Evolutionary conservation across 75 land plant genomes (phyloP), one percentile per base, ranked within the genome.

Genomic region (Sequoia sempervirens): DNA sequence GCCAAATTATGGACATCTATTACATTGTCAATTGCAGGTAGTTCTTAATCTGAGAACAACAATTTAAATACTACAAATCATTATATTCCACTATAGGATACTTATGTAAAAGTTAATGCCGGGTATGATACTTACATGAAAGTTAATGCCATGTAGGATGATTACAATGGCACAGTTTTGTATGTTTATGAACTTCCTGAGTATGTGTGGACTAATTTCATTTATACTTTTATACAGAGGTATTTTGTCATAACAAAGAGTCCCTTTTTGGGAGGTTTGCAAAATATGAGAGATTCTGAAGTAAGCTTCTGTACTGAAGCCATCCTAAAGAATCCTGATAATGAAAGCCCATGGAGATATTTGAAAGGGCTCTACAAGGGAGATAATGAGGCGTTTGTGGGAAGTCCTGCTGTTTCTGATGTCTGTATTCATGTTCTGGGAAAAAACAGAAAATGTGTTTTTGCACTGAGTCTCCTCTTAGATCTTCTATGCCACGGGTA

Each of bases 271-370:
- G 98, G 99, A 47, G 99, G 99, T 38, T 85, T 97, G 41, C 72
- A 85, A 80, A 84, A 87, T 50, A 90, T 94, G 93, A 83, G 93
- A 82, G 95, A 93, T 5, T 90, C 91, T 37, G 99, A 97, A 88
- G 89, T 95, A 15, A 79, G 61, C 0, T 95, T 89, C 82, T 86
- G 95, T 47, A 73, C 80, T 28, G 84, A 91, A 36, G 94, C 99
- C 75, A 97, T 97, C 80, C 41, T 79, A 75, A 46, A 82, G 12
- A 81, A 87, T 70, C 96, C 99, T 40, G 84, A 88, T 0, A 97
- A 97, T 88, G 99, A 97, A 88, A 97, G 99, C 84, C 90, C 99
- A 18, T 97, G 99, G 99, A 95, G 95, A 86, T 97, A 95, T 86
- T 87, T 97, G 34, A 87, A 86, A 69, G 99, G 99, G 37, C 90